Base-by-base conservation (phyloP, 1,284 basidiomycete species). In the Phellinidium pouzarii region DNA sequence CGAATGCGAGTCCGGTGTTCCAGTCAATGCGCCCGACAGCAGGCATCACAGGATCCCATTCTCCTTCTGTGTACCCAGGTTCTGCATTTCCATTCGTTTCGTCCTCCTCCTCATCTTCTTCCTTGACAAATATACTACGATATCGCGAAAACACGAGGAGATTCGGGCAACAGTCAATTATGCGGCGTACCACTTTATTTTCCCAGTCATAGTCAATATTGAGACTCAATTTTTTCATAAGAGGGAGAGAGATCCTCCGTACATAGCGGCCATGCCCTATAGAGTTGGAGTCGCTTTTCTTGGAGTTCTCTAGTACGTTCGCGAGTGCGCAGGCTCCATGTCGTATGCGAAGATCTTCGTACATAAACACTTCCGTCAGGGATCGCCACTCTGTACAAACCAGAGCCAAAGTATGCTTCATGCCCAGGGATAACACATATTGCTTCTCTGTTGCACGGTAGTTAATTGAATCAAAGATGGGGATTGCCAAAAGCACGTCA, bases 161-260 rank as follows among this genome's bases (percentile, higher is more conserved):
- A 29, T 54, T 43, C 12, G 46, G 52, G n/a, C n/a, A n/a, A n/a
- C n/a, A n/a, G n/a, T n/a, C n/a, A n/a, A 54, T 44, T 4, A 54
- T 44, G n/a, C 42, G 47, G 14, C 47, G 31, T 3, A 41, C 37
- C 17, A 51, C 41, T 22, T 45, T 34, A 29, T 29, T 34, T 38
- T 31, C 44, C 42, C 53, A 46, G 20, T 41, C 38, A 19, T 26
- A 17, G 46, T 17, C 51, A 14, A 25, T n/a, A n/a, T 11, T 42
- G 5, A 25, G 25, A 26, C 25, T 31, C 4, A 29, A 26, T 9
- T 27, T 14, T n/a, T 31, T 11, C 20, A 31, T 8, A 5, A 37
- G 22, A 25, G 47, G 43, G 8, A 50, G 36, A 2, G 29, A 8
- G 20, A 55, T 37, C 40, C 53, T 23, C 1, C 26, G 20, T 12